Evolutionary conservation across 495 filamentous ascomycete species (phyloP), one percentile per base, ranked within the genome.

Genomic region (Annulohypoxylon moriforme): DNA sequence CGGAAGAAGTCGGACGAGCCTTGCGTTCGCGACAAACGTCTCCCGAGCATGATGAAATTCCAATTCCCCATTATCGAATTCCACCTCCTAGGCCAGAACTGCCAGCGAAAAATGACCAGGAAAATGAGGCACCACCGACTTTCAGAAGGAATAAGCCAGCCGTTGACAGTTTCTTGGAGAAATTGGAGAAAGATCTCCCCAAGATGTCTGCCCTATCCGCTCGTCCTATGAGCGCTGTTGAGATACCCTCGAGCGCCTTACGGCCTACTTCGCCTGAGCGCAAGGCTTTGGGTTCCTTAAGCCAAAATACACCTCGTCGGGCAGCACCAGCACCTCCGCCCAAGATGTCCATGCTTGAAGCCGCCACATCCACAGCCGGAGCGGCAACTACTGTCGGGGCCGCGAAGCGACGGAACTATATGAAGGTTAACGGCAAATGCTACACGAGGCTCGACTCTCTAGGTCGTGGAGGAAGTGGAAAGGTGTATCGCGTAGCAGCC

Each of bases 401-500:
- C 47, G 85, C 85, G 71, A 94, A 91, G 80, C 93, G 93, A 68
- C 88, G 92, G 50, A 91, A 90, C 34, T 87, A 92, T 63, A 87
- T 98, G 14, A 87, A 89, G 8, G 92, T 99, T 57, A 99, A 99
- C 76, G 93, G 93, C 76, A 96, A 96, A 76, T 88, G 88, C 18
- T 99, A 97, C 76, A 94, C 92, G 14, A 88, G 93, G 22, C 86
- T 98, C 60, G 95, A 97, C 76, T 92, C 90, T 61, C 91, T 99
- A 60, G 96, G 96, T 2, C 90, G 93, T 44, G 96, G 96, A 62
- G 96, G 96, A 22, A 97, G 93, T 67, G 92, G 92, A 31, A 92
- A 94, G 71, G 96, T 99, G 0, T 99, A 97, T 77, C 92, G 94
- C 44, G 96, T 99, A 6, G 96, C 97, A 86, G 95, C 96, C 0